Base-by-base conservation (phyloP, 805 yeast genomes). In the Ogataea ganodermae region DNA sequence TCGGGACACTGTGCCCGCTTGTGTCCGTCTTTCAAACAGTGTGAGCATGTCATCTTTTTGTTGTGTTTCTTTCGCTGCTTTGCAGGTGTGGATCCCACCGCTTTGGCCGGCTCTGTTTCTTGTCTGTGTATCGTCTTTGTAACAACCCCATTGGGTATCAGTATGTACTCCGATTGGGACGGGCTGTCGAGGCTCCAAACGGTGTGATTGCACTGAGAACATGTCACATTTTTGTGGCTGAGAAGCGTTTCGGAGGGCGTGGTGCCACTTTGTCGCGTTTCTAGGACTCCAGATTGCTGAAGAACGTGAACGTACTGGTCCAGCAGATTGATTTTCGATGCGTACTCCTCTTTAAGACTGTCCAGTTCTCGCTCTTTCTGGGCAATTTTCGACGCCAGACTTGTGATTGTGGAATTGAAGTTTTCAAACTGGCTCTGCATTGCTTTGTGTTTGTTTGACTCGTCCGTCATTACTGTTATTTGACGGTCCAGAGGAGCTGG, bases 361-460 rank as follows among this genome's bases (percentile, higher is more conserved):
- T 70, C 75, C 18, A 76, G 57, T 49, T 75, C 75, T 35, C 60
- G 61, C 26, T 71, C 69, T 53, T 74, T 75, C 32, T 60, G 56
- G 5, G 58, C 54, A 10, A 74, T 65, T 2, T 63, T 62, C 40
- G 63, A 52, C 0, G 78, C 78, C n/a, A 75, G 61, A 9, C 52
- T 47, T 5, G 58, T 36, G 18, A 64, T 50, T 14, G 59, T 51
- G n/a, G 39, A 46, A 32, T 55, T 59, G 5, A 63, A 43, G 30
- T 51, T 51, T 12, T 48, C 54, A 5, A 59, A 44, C 33, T 59
- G 55, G 32, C 22, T 9, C 37, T 51, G 26, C 22, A 42, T 26
- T 6, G 30, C 33, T 16, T 41, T 32, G 6, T 16, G 45, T 12
- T 28, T 12, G 13, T 18, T 22, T 13, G 31, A 24, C n/a, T 38